These are phyloP conservation scores for Aspergillus saccharolyticus DNA, from an alignment of 495 filamentous ascomycete species.

Conservation along the genomic window DNA sequence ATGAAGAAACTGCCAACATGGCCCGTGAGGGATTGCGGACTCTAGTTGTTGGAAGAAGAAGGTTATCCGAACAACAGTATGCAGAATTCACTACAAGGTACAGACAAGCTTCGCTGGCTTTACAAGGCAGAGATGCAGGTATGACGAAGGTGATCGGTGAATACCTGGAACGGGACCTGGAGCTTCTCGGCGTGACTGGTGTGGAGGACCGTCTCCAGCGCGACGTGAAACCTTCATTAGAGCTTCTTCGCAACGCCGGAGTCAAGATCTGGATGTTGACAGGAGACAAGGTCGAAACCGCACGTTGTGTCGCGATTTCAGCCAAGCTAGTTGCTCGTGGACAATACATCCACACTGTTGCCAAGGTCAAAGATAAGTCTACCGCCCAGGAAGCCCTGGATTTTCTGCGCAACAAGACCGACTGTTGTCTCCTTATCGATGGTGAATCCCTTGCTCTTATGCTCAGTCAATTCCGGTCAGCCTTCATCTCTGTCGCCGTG, in stretches of 20 bases:
- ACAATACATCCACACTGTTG: constrained; percentile 92
- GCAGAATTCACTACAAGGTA: constrained; percentile 70
- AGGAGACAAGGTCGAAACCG: constrained; percentile 97
- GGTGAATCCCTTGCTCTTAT: constrained; percentile 83
- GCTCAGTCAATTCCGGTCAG: constrained; percentile 69
- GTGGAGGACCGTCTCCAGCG: constrained; percentile 95
- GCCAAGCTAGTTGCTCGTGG: constrained; percentile 91
- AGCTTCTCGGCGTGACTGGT: constrained; percentile 91
- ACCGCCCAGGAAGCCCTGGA: constrained; percentile 80
- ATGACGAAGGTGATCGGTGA: constrained; percentile 76
- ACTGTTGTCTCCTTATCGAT: constrained; percentile 89
- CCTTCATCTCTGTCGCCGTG: constrained; percentile 88
- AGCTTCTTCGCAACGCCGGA: constrained; percentile 94
- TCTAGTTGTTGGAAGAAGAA: constrained; percentile 85
- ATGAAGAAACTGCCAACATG: constrained; percentile 99
- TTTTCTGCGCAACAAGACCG: constrained; percentile 81
- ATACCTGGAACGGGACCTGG: constrained; percentile 81
- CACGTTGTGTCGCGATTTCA: constrained; percentile 90
- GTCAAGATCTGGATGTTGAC: constrained; percentile 99
- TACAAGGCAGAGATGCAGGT: constrained; percentile 70
- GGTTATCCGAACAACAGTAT: constrained; percentile 69
- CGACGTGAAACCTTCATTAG: constrained; percentile 91
- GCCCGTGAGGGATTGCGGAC: constrained; percentile 93
- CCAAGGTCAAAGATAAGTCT: constrained; percentile 55
- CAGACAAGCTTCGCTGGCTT: constrained; percentile 70